Base-by-base conservation (phyloP, 805 yeast species). In the Candida berthetii region DNA sequence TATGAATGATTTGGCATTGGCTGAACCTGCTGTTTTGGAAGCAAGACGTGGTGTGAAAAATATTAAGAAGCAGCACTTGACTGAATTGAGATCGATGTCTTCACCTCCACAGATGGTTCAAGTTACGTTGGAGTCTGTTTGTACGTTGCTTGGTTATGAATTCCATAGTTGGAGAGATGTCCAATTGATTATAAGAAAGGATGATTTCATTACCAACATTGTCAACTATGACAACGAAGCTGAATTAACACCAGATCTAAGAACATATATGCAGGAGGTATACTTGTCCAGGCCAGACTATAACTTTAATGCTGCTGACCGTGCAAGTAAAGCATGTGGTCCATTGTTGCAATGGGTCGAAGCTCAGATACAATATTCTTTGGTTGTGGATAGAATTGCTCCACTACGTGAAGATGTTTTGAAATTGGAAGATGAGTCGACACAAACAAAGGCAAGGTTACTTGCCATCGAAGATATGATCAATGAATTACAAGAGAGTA, bases 271-370 rank as follows among this genome's bases (percentile, higher is more conserved):
- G 80, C 80, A 80, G 32, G 48, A 58, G 1, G 68, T 66, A 2
- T 91, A 84, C 52, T 60, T 90, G 10, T 65, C 81, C 0, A 66
- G 79, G 41, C 74, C 80, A 0, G 82, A 77, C 39, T 90, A 75
- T 57, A 86, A 76, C 33, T 83, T 64, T 51, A 89, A 82, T 37
- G 64, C 85, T 0, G 96, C 87, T 0, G 77, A 85, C 51, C 68
- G 97, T 32, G 98, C 98, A 4, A 84, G 95, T 60, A 88, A 85
- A 54, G 97, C 97, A 0, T 88, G 97, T 65, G 98, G 96, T 0
- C 98, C 98, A 0, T 64, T 91, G 29, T 55, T 85, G 16, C 81
- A 80, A 46, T 91, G 98, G 98, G 90, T 89, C 0, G 71, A 72
- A 41, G 97, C 98, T 0, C 97, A 91, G 48, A 68, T 89, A n/a